Evolutionary conservation across 2,329 filamentous ascomycete genomes (phyloP).

Genomic region (Verticillium longisporum): DNA sequence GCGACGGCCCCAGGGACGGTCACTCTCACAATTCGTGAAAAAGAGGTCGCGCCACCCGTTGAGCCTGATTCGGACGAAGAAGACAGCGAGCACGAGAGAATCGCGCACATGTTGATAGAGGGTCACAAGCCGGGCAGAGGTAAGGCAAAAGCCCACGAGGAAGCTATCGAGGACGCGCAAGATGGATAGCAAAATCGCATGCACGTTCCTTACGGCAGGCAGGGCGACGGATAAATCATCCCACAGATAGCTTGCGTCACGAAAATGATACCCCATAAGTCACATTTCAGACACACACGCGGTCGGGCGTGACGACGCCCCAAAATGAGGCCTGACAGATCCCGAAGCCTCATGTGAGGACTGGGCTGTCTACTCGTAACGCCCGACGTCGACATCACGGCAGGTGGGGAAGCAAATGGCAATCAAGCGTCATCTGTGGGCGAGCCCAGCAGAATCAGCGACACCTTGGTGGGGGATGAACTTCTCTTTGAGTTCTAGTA

Average conservation of each 20-base stretch:
- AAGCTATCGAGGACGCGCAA: background rate
- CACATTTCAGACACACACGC: background rate
- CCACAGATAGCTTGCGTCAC: background rate
- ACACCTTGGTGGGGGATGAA: conserved; percentile 71
- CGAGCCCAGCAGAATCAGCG: conserved; percentile 63
- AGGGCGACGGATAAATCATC: conserved; percentile 3
- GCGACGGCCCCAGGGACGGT: conserved; percentile 23
- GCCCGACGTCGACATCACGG: background rate
- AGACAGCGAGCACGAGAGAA: conserved; percentile 19
- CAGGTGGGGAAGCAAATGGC: conserved; percentile 52
- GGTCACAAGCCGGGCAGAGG: conserved; percentile 33
- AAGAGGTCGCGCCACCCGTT: conserved; percentile 28
- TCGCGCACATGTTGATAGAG: conserved; percentile 40
- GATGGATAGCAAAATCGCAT: background rate
- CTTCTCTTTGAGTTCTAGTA: conserved; percentile 54
- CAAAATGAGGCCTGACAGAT: background rate
- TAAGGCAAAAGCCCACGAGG: conserved; percentile 2
- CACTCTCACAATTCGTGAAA: conserved; percentile 46
- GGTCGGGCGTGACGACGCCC: background rate
- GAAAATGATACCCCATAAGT: background rate
- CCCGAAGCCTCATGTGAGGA: too few species aligned
- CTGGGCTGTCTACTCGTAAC: background rate
- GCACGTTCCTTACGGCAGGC: background rate
- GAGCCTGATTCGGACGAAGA: conserved; percentile 10
- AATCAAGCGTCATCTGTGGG: conserved; percentile 81